phyloP scores from a whole-genome alignment of 2,329 filamentous ascomycete genomes.

The Tolypocladium pustulatum region DNA sequence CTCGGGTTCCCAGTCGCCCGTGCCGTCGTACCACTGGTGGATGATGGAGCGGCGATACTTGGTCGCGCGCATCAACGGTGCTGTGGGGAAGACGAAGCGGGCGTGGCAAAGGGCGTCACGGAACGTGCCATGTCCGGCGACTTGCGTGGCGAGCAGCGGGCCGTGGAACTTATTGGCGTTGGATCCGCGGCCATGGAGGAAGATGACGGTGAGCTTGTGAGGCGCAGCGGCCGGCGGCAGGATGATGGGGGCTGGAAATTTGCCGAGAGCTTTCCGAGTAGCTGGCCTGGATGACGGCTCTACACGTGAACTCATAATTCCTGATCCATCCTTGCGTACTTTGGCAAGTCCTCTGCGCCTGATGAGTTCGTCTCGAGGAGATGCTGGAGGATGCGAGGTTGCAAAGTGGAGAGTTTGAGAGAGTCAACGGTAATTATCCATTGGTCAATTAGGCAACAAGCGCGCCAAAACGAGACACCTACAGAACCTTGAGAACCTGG shows the following conservation, averaged over 20 bases:
- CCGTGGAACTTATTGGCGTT: slow-evolving; percentile 27
- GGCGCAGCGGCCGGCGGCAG: slow-evolving; percentile 11
- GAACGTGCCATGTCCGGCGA: slow-evolving; percentile 13
- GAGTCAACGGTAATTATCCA: no score
- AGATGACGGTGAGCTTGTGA: slow-evolving; percentile 34
- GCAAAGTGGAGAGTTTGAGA: no score
- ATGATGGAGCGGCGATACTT: slow-evolving; percentile 21
- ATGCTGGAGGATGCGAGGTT: background rate
- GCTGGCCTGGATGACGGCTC: background rate
- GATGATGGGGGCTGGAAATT: slow-evolving; percentile 12
- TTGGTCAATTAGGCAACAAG: background rate
- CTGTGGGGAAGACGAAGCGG: slow-evolving; percentile 41
- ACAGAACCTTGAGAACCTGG: background rate
- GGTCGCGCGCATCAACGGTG: slow-evolving; percentile 22
- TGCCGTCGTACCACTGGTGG: slow-evolving; percentile 25
- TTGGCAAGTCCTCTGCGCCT: background rate
- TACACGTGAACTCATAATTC: background rate
- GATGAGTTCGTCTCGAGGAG: background rate
- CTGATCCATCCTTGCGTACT: background rate
- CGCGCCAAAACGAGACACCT: background rate
- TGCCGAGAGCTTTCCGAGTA: slow-evolving; percentile 5
- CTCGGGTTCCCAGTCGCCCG: slow-evolving; percentile 22
- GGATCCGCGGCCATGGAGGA: slow-evolving; percentile 39
- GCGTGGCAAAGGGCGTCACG: slow-evolving; percentile 26
- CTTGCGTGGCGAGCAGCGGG: slow-evolving; percentile 21